These are phyloP conservation scores for Protomyces gravidus DNA, from an alignment of 1,139 yeast genomes.

Conservation along the genomic window DNA sequence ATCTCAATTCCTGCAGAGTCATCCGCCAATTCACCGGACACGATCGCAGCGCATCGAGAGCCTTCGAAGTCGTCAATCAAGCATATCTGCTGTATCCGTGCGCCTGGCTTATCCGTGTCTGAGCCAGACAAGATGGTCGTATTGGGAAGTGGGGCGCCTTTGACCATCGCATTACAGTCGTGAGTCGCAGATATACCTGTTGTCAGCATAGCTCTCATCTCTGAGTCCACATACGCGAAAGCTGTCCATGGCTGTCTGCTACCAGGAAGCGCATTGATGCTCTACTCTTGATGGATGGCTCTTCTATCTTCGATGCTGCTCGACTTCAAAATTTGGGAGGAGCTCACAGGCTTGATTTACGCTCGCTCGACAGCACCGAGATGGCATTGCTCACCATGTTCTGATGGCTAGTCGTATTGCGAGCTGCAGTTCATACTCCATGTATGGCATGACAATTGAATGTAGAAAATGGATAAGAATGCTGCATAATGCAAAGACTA, in stretches of 20 bases:
- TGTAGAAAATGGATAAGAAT: not conserved
- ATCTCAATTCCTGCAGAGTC: not conserved
- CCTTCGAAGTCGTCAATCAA: not conserved
- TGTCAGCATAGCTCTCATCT: not conserved
- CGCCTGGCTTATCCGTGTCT: not conserved
- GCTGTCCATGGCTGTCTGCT: not conserved
- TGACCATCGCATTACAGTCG: not conserved
- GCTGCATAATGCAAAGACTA: not conserved
- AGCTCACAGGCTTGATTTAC: too few species aligned
- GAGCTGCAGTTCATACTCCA: too few species aligned
- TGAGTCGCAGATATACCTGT: not conserved
- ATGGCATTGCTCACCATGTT: too few species aligned
- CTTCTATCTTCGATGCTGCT: not conserved
- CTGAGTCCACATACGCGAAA: not conserved
- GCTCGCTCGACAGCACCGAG: too few species aligned
- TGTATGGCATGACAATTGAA: not conserved
- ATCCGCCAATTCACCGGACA: not conserved
- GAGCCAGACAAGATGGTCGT: not conserved
- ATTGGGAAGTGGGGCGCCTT: not conserved
- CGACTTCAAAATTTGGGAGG: not conserved
- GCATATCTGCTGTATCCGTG: not conserved
- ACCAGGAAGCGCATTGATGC: slow-evolving; percentile 1
- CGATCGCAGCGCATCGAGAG: not conserved
- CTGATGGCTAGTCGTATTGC: too few species aligned
- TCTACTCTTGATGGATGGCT: not conserved